These are phyloP conservation scores for Lipomyces anomalus DNA, from an alignment of 805 yeast genomes.

Conservation along the genomic window DNA sequence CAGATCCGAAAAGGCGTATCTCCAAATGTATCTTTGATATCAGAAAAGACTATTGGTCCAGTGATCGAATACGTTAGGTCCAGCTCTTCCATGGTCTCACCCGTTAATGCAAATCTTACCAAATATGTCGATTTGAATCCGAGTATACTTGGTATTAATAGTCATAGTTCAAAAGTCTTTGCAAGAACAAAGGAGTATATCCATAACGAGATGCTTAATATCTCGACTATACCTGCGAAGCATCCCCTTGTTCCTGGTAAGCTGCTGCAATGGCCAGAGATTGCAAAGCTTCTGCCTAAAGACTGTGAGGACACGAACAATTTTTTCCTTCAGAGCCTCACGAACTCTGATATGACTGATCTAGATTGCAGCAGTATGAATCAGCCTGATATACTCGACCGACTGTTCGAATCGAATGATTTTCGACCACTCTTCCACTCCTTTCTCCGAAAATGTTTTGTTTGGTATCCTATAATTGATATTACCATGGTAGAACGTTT, in stretches of 20 bases:
- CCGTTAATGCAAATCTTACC: not conserved
- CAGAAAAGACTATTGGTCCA: not conserved
- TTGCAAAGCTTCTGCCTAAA: not conserved
- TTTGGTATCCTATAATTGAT: slow-evolving; percentile 4
- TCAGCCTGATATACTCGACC: slow-evolving; percentile 1
- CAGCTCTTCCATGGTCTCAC: not conserved
- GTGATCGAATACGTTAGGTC: not conserved
- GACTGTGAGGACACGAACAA: not conserved
- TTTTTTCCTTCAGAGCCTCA: not conserved
- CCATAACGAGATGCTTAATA: not conserved
- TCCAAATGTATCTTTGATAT: not conserved
- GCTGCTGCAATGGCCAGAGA: slow-evolving; percentile 3
- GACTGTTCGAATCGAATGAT: not conserved
- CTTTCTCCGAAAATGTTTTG: not conserved
- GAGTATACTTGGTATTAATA: not conserved
- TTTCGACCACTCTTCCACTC: not conserved
- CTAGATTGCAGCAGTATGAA: not conserved
- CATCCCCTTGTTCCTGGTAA: not conserved
- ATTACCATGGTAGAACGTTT: not conserved
- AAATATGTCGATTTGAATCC: not conserved
- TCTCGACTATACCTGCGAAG: not conserved
- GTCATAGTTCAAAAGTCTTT: no score
- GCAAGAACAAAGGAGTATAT: no score
- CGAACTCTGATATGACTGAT: not conserved
- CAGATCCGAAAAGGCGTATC: no score